These are phyloP conservation scores for Rhizodiscina lignyota DNA, from an alignment of 495 filamentous ascomycete species.

Conservation along the genomic window DNA sequence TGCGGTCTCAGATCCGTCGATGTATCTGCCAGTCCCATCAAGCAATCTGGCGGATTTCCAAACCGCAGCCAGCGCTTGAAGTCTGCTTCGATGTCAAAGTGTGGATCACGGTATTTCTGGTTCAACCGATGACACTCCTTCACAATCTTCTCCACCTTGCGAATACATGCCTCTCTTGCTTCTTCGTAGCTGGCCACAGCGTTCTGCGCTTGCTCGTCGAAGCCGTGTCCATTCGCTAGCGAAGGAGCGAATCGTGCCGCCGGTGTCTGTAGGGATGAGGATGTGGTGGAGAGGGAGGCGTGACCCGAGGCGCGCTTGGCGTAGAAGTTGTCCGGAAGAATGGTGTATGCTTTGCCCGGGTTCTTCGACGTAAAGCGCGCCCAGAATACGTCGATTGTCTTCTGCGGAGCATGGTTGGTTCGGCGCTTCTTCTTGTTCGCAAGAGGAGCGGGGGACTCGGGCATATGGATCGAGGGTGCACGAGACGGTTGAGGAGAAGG, in stretches of 20 bases:
- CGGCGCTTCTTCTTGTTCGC: background rate
- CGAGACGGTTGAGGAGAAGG: too few relatives aligned
- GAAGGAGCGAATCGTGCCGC: conserved; percentile 12
- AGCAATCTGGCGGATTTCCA: conserved; percentile 37
- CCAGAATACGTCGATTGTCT: conserved; percentile 65
- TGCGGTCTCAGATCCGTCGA: conserved; percentile 10
- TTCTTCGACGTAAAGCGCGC: conserved; percentile 49
- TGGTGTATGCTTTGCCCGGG: conserved; percentile 46
- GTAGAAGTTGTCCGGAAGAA: conserved; percentile 60
- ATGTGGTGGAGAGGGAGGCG: conserved; percentile 29
- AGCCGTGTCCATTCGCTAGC: conserved; percentile 5
- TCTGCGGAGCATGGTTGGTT: conserved; percentile 41
- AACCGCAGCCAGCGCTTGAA: conserved; percentile 41
- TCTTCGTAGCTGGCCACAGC: conserved; percentile 54
- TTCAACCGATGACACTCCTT: conserved; percentile 72
- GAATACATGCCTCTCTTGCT: conserved; percentile 48
- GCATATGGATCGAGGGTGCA: too few relatives aligned
- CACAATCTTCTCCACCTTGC: conserved; percentile 66
- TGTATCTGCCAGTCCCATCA: conserved; percentile 15
- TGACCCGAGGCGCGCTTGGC: conserved; percentile 42
- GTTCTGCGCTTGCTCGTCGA: conserved; percentile 38
- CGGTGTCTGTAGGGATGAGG: too few relatives aligned
- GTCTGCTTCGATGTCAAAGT: conserved; percentile 78
- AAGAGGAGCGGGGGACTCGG: too few relatives aligned
- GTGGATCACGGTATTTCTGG: conserved; percentile 75